Base-by-base conservation (phyloP, 1,139 yeast genomes). In the Geotrichum phurueaensis region DNA sequence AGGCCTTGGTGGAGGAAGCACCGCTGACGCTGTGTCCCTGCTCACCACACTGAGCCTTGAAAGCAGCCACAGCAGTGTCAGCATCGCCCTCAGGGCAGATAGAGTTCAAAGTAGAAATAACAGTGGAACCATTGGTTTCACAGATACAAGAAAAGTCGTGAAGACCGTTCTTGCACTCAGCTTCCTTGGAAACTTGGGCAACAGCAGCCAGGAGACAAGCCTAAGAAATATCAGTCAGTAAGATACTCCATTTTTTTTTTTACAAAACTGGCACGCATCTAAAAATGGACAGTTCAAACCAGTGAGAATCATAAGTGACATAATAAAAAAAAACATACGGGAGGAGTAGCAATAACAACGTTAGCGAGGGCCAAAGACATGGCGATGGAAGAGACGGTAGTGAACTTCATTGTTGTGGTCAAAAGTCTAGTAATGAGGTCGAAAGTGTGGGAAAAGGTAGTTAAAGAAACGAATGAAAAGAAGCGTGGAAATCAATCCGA, bases 121-220 rank as follows among this genome's bases (percentile, higher is more conserved):
- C 76, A 50, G 80, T 76, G 62, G 74, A 64, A 64, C 79, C 75
- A 67, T 85, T 82, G 60, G 76, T 76, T 53, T 80, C 75, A 75
- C 94, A 86, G 68, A 87, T 77, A 79, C 96, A 89, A 58, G 75
- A 68, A 65, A 87, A 78, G 71, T 85, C 84, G 71, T 81, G 81
- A 73, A 89, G 77, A 54, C 58, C 58, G 61, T 84, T 78, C 74
- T 92, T 86, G 55, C 77, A 69, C 57, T 84, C 75, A 54, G 82
- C 78, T n/a, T 73, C 68, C 72, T 81, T 82, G 68, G 83, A 79
- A 59, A 87, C 91, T 69, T 83, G 81, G 62, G 89, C 81, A 64
- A 88, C 94, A 81, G 96, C 90, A 54, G 96, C 96, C 74, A 90
- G 80, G 68, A 90, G 79, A 79, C 96, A 90, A 54, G 96, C 96